Base-by-base conservation (phyloP, 2,329 filamentous ascomycete genomes). In the Trichoderma pleuroti region DNA sequence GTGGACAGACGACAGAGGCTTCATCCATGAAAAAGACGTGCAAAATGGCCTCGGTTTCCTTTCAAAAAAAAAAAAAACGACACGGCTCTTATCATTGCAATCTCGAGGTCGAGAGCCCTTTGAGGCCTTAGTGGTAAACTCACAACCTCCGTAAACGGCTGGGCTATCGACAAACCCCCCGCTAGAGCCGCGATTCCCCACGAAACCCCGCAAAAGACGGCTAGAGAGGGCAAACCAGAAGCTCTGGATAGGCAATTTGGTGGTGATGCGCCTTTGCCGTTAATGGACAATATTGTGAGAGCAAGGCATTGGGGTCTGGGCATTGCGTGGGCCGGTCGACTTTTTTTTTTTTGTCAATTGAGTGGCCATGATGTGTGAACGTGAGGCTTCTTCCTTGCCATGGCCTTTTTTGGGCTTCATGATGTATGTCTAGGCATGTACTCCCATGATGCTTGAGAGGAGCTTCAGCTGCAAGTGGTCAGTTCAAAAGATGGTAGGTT, bases 131-230 rank as follows among this genome's bases (percentile, higher is more conserved):
- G 32, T 39, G 12, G 24, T 28, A 28, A 28, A n/a, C 18, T 59
- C 21, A n/a, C 57, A 57, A 18, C 28, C 64, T 67, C 64, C 54
- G 52, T 42, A 59, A 67, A 59, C 52, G 54, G 64, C 36, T 59
- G 34, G 36, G 52, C 54, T 67, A 42, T 59, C 49, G 4, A 28
- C 24, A n/a, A n/a, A 34, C 64, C 64, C 64, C 64, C 64, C 64
- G 65, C 56, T 26, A 39, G 54, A 36, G 36, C 49, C 28, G 24
- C 32, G 36, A 14, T 49, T 68, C 67, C 67, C 67, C 67, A 63
- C 67, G 67, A 56, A 69, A 69, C 67, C 67, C 67, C 67, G 67
- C 67, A 69, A 63, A 69, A 46, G 18, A 24, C 26, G 12, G 14
- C 39, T 12, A 11, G 62, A 65, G 24, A 18, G n/a, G 26, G 52